phyloP scores from a whole-genome alignment of 768 basidiomycete species.

The Dioszegia hungarica region DNA sequence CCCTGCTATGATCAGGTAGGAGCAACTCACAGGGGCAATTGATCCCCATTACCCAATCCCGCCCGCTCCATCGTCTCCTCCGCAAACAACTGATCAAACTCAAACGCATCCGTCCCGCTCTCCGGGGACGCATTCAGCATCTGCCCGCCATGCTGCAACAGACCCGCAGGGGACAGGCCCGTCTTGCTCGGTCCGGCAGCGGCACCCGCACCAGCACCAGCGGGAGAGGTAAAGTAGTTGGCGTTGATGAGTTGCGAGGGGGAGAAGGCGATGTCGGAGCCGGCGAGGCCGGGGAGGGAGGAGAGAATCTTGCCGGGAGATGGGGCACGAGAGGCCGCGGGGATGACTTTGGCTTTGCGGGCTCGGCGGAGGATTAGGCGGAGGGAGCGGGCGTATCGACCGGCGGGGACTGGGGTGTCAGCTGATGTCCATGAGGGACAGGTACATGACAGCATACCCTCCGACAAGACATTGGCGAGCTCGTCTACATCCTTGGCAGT shows the following conservation, averaged over 20 bases:
- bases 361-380: slow-evolving; percentile 74
- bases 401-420: slow-evolving; percentile 69
- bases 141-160: slow-evolving; percentile 15
- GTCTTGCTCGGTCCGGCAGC: neutral
- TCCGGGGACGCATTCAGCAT: slow-evolving; percentile 43
- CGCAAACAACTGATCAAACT: slow-evolving; percentile 45
- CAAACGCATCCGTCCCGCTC: slow-evolving; percentile 35
- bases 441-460: slow-evolving; percentile 56
- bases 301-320: slow-evolving; percentile 30
- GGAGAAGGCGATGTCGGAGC: slow-evolving; percentile 20
- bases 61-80: slow-evolving; percentile 43
- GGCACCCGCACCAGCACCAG: neutral
- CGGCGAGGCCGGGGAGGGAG: slow-evolving; percentile 12
- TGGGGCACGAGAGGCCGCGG: slow-evolving; percentile 40
- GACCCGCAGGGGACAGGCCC: slow-evolving; percentile 13
- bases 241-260: slow-evolving; percentile 38
- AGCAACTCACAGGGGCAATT: slow-evolving; percentile 42
- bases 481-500: slow-evolving; percentile 74
- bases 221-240: slow-evolving; percentile 22
- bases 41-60: slow-evolving; percentile 34
- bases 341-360: slow-evolving; percentile 49
- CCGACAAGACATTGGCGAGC: slow-evolving; percentile 67
- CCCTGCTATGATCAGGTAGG: neutral
- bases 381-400: slow-evolving; percentile 83
- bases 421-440: neutral